phyloP scores from a whole-genome alignment of 2,329 filamentous ascomycete genomes.

The Metarhizium robertsii region DNA sequence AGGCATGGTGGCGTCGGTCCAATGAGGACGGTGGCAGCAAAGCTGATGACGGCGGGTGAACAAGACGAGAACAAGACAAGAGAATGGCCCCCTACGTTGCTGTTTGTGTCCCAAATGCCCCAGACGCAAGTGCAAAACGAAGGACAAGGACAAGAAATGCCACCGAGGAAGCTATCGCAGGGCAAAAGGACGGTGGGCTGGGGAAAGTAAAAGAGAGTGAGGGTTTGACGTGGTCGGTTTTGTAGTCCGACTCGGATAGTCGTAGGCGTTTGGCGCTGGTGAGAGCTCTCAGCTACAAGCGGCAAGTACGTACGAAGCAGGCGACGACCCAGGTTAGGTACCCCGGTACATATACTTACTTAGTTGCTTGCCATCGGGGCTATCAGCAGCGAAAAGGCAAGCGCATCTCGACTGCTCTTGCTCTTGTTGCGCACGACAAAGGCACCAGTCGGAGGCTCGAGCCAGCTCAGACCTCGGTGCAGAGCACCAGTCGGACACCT shows the following conservation, averaged over 20 bases:
- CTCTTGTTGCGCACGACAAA: too few species aligned
- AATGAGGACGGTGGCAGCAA: background rate
- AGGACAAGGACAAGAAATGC: background rate
- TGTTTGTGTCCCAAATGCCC: background rate
- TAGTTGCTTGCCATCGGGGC: too few species aligned
- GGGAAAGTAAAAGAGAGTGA: background rate
- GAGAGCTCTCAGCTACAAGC: background rate
- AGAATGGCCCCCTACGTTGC: background rate
- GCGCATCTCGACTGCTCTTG: too few species aligned
- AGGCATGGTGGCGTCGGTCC: conserved; percentile 34
- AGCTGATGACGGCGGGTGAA: background rate
- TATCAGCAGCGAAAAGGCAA: too few species aligned
- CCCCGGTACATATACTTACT: too few species aligned
- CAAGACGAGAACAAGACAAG: background rate
- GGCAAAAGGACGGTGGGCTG: background rate
- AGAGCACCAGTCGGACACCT: too few species aligned
- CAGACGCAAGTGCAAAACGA: background rate
- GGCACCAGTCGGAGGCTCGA: background rate
- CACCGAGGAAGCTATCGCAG: too few species aligned
- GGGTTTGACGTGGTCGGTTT: conserved; percentile 5
- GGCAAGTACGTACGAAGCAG: too few species aligned
- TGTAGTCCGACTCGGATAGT: background rate
- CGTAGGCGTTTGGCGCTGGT: background rate
- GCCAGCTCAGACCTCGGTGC: background rate
- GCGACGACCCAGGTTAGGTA: too few species aligned